These are phyloP conservation scores for Aspergillus sp. DNA, from an alignment of 2,329 filamentous ascomycete species.

Conservation along the genomic window DNA sequence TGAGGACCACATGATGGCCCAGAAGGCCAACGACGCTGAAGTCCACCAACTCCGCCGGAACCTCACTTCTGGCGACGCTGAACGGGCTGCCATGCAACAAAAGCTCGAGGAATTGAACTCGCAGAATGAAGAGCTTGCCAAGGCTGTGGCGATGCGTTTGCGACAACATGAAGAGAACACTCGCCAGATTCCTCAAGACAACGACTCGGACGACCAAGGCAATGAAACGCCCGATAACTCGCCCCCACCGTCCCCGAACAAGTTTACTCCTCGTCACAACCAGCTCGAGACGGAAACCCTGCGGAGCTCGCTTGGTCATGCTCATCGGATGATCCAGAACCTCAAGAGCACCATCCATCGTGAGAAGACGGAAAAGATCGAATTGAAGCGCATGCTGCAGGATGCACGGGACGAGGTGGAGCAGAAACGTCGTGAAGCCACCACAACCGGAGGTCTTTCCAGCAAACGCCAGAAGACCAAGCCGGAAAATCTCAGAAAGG, in stretches of 20 bases:
- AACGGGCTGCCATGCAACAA: constrained; percentile 69
- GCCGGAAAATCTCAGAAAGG: constrained; percentile 68
- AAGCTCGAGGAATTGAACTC: constrained; percentile 81
- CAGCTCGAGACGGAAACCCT: constrained; percentile 93
- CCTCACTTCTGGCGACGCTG: constrained; percentile 68
- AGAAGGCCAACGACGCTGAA: constrained; percentile 85
- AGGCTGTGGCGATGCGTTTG: constrained; percentile 69
- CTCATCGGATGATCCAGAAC: constrained; percentile 93
- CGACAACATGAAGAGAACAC: constrained; percentile 58
- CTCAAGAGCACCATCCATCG: constrained; percentile 91
- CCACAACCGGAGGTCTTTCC: constrained; percentile 31
- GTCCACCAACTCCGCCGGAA: constrained; percentile 75
- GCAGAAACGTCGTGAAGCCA: constrained; percentile 52
- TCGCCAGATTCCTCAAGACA: constrained; percentile 55
- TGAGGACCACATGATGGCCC: constrained; percentile 69
- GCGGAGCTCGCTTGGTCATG: constrained; percentile 87
- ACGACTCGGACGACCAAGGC: constrained; percentile 59
- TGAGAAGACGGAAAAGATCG: constrained; percentile 97
- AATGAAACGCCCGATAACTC: constrained; percentile 79
- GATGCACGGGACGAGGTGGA: constrained; percentile 90
- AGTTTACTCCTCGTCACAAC: constrained; percentile 82
- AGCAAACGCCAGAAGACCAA: constrained; percentile 56
- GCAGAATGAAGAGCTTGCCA: constrained; percentile 87
- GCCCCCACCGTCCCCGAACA: constrained; percentile 81
- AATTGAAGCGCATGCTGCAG: constrained; percentile 89